Percentiles rank a stretch among this genome's conserved stretches.
phyloP scores from a whole-genome alignment of 1,139 yeast species.

The Yamadazyma conglobata region DNA sequence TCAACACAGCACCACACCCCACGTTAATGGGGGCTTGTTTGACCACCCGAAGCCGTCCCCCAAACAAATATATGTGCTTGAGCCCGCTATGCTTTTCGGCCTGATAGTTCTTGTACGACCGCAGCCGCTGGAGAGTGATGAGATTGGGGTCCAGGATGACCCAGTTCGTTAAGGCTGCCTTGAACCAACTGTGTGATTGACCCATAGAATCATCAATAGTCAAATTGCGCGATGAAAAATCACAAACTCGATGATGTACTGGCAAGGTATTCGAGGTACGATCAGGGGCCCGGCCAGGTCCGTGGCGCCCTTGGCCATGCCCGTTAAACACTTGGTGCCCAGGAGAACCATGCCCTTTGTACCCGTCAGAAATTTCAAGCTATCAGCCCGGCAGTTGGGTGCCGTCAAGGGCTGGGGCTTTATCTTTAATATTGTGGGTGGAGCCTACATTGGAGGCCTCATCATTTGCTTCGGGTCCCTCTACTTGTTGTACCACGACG shows the following conservation, averaged over 20 bases:
- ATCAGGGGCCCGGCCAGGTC: too few species aligned
- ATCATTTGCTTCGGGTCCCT: slow-evolving; percentile 39
- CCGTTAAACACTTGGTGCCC: too few species aligned
- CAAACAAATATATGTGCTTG: slow-evolving; percentile 47
- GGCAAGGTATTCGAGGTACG: too few species aligned
- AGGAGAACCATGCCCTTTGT: too few species aligned
- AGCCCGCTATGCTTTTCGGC: slow-evolving; percentile 27
- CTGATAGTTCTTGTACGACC: slow-evolving; percentile 31
- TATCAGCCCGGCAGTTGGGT: slow-evolving; percentile 19
- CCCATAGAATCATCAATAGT: too few species aligned
- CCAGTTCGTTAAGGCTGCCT: slow-evolving; percentile 38
- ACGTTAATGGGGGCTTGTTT: slow-evolving; percentile 35
- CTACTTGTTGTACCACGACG: slow-evolving; percentile 40
- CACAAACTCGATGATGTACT: too few species aligned
- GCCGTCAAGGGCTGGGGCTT: slow-evolving; percentile 32
- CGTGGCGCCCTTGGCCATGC: too few species aligned
- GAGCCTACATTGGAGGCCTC: slow-evolving; percentile 44
- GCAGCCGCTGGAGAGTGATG: slow-evolving; percentile 12
- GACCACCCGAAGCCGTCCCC: slow-evolving; percentile 57
- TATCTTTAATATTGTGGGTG: slow-evolving; percentile 36
- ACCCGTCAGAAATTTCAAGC: slow-evolving; percentile 6
- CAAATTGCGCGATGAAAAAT: too few species aligned
- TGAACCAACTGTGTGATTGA: too few species aligned
- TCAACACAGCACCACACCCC: slow-evolving; percentile 28
- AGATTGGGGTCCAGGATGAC: slow-evolving; percentile 38